Evolutionary conservation across 2,329 filamentous ascomycete species (phyloP), one percentile per base, ranked within the genome.

Genomic region (Colletotrichum cordylinicola): DNA sequence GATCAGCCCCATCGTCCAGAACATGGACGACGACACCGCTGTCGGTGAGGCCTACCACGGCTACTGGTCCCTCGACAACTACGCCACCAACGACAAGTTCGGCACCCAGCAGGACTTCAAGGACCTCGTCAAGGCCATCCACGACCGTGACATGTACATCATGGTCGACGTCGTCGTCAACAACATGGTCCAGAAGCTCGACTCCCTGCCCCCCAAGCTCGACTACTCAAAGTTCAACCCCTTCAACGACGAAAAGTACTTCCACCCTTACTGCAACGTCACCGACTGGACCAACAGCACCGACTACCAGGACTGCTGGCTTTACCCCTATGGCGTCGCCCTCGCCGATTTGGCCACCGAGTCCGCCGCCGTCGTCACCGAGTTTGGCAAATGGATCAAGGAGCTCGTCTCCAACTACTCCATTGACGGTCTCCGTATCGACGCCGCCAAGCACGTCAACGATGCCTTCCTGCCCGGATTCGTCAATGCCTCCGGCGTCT

Each of bases 281-380:
- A 81, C 93, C 82, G 92, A 91, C 82, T 81, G 82, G 61, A 83
- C 93, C 79, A 85, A 91, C 78, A 85, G 81, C 62, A 84, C 85
- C 79, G 79, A 87, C 76, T 85, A 88, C 78, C 78, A 84, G 75
- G 93, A 92, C 85, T 93, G 92, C 85, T 90, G 89, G 88, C 87
- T 86, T n/a, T 88, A 91, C 27, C 86, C 88, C 1, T 84, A 89
- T 24, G 87, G 86, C 24, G 88, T 91, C n/a, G 86, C 88, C 1
- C 88, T 94, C 2, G 91, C 92, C 0, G 93, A 94, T 77, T 81
- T 94, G 27, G 84, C 90, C 71, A 94, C 93, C 1, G 87, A 89
- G 43, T 84, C 86, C 31, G 66, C 83, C 0, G 82, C 83, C 2
- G 89, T 94, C 15, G 85, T 87, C 31, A 80, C 81, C 15, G 83